Evolutionary conservation across 768 basidiomycete species (phyloP).

Genomic region (Russula olivacea): DNA sequence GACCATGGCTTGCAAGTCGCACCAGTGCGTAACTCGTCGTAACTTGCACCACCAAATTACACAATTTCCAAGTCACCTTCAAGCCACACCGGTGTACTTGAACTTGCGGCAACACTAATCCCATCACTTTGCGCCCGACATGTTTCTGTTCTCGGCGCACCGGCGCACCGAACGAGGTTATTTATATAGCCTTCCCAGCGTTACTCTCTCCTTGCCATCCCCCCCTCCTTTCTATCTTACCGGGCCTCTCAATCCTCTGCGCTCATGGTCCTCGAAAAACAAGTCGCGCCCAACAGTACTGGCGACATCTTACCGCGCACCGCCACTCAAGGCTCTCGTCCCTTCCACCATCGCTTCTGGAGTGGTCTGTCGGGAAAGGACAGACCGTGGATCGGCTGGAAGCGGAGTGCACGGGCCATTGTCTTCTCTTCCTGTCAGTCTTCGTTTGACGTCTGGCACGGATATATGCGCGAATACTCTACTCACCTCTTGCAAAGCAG

Average conservation of each 20-base stretch:
- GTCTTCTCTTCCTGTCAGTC: conserved; percentile 18
- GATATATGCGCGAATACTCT: neutral
- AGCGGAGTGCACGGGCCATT: conserved; percentile 14
- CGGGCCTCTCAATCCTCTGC: neutral
- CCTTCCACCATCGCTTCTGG: conserved; percentile 6
- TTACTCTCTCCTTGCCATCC: no score
- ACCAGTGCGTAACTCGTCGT: no score
- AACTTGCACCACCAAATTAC: no score
- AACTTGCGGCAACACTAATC: no score
- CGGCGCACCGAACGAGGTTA: neutral
- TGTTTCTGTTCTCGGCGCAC: no score
- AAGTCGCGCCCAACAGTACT: neutral
- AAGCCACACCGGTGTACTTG: no score
- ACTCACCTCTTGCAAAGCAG: conserved; percentile 3
- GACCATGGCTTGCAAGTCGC: no score
- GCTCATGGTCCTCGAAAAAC: neutral
- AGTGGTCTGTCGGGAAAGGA: conserved; percentile 19
- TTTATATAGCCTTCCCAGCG: no score
- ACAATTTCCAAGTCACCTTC: no score
- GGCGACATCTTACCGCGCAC: neutral
- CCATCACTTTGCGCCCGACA: no score
- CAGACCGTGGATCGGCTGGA: conserved; percentile 14
- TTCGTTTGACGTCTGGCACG: neutral
- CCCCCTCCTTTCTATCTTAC: no score
- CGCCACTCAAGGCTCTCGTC: neutral